These are phyloP conservation scores for Reticulascus tulasneorum DNA, from an alignment of 2,329 filamentous ascomycete genomes.

Conservation along the genomic window DNA sequence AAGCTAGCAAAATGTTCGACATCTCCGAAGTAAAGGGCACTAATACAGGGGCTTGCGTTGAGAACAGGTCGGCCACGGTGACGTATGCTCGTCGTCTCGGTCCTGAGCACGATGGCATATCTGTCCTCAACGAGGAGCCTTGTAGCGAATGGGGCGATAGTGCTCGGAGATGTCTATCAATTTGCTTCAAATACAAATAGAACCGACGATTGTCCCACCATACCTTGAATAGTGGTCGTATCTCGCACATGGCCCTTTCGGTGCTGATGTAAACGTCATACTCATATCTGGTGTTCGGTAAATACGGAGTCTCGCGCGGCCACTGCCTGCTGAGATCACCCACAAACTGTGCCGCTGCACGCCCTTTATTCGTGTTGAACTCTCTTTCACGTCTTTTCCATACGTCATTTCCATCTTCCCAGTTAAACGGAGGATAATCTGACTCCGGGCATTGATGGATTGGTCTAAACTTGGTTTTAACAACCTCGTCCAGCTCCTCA, in stretches of 20 bases:
- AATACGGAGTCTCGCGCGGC: background rate
- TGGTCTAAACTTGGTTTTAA: background rate
- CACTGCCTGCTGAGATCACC: background rate
- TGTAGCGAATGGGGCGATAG: too few relatives aligned
- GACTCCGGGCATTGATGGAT: background rate
- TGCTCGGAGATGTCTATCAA: too few relatives aligned
- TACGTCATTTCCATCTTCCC: background rate
- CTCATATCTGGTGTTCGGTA: too few relatives aligned
- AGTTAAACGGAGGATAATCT: rapidly evolving
- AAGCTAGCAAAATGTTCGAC: too few relatives aligned
- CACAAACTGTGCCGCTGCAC: background rate
- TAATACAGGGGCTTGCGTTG: too few relatives aligned
- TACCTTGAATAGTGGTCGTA: background rate
- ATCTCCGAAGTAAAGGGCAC: too few relatives aligned
- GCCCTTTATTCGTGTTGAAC: background rate
- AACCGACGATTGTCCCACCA: slow-evolving; percentile 24
- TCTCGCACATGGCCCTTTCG: background rate
- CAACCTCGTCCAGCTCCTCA: background rate
- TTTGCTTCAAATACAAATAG: slow-evolving; percentile 16
- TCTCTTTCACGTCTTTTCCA: background rate
- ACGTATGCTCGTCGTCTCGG: too few relatives aligned
- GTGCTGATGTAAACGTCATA: background rate
- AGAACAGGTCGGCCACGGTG: too few relatives aligned
- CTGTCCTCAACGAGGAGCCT: too few relatives aligned
- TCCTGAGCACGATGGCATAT: too few relatives aligned